These are phyloP conservation scores for Coniochaeta sp. DNA, from an alignment of 2,329 filamentous ascomycete genomes.

Conservation along the genomic window DNA sequence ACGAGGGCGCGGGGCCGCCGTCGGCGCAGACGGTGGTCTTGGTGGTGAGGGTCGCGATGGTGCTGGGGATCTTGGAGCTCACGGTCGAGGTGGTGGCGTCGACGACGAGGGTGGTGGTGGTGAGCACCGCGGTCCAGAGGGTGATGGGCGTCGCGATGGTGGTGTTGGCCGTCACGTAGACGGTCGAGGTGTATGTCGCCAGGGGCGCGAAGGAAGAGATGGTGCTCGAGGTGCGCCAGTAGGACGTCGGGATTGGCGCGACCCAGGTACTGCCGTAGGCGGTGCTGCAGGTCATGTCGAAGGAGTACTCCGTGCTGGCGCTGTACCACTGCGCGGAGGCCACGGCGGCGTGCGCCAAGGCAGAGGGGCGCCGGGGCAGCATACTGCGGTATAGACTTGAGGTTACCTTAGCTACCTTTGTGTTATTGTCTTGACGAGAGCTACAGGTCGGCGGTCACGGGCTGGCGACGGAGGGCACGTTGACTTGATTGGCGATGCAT, in stretches of 20 bases:
- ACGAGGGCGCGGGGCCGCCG: slow-evolving; percentile 9
- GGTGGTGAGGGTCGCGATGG: neutral
- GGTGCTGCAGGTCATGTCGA: neutral
- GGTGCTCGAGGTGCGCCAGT: neutral
- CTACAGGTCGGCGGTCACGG: neutral
- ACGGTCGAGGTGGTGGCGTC: neutral
- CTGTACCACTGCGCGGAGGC: neutral
- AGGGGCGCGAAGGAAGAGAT: neutral
- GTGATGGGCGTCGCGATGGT: neutral
- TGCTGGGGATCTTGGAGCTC: neutral
- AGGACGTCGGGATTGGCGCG: neutral
- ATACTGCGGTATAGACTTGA: neutral
- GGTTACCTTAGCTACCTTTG: no score
- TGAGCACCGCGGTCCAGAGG: neutral
- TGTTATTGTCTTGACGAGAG: neutral
- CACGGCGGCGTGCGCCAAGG: neutral
- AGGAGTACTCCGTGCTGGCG: neutral
- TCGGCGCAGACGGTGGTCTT: slow-evolving; percentile 12
- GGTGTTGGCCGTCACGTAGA: neutral
- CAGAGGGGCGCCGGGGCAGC: neutral
- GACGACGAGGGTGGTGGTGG: neutral
- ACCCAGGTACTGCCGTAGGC: neutral
- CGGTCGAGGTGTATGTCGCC: neutral
- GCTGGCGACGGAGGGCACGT: neutral
- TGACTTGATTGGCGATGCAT: neutral